These are phyloP conservation scores for Tulasnella sp. DNA, from an alignment of 768 basidiomycete species.

Conservation along the genomic window DNA sequence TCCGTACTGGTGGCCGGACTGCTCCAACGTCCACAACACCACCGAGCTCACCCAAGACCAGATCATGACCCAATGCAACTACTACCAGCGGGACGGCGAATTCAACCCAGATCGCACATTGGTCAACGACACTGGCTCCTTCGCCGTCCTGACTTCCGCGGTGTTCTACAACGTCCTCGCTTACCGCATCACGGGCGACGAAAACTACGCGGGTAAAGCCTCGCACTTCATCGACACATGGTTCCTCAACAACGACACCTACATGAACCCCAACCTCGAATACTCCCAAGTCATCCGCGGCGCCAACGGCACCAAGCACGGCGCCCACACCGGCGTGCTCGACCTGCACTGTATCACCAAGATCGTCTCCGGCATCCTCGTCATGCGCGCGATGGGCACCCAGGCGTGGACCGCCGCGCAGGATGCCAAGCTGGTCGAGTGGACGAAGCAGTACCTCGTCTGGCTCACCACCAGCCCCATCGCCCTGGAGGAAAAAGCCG, in stretches of 20 bases:
- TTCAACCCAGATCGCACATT: constrained; percentile 64
- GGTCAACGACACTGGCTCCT: constrained; percentile 53
- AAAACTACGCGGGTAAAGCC: constrained; percentile 43
- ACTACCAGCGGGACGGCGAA: constrained; percentile 52
- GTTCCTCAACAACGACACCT: constrained; percentile 54
- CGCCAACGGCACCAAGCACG: constrained; percentile 30
- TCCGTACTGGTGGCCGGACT: constrained; percentile 48
- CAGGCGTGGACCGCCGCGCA: constrained; percentile 30
- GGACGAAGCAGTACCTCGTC: constrained; percentile 31
- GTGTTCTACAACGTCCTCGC: constrained; percentile 58
- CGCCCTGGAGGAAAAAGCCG: constrained; percentile 28
- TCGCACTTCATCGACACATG: constrained; percentile 51
- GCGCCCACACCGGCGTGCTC: constrained; percentile 35
- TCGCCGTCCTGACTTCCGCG: constrained; percentile 54
- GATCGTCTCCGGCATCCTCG: constrained; percentile 32
- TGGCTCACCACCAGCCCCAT: constrained; percentile 31
- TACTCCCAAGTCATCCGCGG: constrained; percentile 49
- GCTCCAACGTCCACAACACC: constrained; percentile 53
- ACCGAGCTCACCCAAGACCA: constrained; percentile 52
- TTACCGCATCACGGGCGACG: constrained; percentile 45
- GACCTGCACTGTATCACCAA: constrained; percentile 32
- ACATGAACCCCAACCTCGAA: constrained; percentile 58
- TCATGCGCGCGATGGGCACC: constrained; percentile 29
- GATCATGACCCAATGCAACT: constrained; percentile 57
- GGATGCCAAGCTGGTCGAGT: constrained; percentile 31